Percentiles rank a stretch among this genome's conserved stretches.
Evolutionary conservation across 768 basidiomycete species (phyloP).

Genomic region (Agaricus sinodeliciosus): DNA sequence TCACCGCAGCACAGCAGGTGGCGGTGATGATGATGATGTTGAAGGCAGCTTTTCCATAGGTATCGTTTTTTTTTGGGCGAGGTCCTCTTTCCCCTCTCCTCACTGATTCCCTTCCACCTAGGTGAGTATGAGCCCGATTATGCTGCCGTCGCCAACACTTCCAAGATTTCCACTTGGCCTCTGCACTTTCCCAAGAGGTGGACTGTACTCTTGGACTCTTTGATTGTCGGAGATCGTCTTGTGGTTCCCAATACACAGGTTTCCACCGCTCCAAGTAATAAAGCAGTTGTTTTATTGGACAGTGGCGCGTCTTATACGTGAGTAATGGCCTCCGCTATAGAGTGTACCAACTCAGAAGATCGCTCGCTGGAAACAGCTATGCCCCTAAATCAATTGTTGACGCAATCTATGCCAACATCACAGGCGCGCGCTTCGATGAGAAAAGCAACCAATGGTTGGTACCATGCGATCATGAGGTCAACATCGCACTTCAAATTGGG

Average conservation of each 20-base stretch:
- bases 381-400: conserved; percentile 56
- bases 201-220: conserved; percentile 70
- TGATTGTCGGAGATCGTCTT: conserved; percentile 52
- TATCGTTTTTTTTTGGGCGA: conserved; percentile 19
- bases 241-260: conserved; percentile 50
- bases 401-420: conserved; percentile 60
- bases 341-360: not conserved
- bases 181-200: conserved; percentile 55
- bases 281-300: conserved; percentile 72
- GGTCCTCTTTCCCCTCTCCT: conserved; percentile 1
- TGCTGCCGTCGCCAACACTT: conserved; percentile 46
- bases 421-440: conserved; percentile 56
- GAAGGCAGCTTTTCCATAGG: conserved; percentile 72
- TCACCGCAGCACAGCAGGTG: conserved; percentile 48
- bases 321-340: conserved; percentile 17
- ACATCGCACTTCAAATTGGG: conserved; percentile 77
- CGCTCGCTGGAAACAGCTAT: conserved; percentile 41
- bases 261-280: conserved; percentile 51
- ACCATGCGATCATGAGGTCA: conserved; percentile 69
- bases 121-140: conserved; percentile 68
- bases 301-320: conserved; percentile 80
- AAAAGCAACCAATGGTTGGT: conserved; percentile 57
- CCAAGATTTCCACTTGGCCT: conserved; percentile 71
- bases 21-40: conserved; percentile 46
- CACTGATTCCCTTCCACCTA: conserved; percentile 17